Evolutionary conservation across 768 basidiomycete species (phyloP).

Genomic region (Terana coerulea): DNA sequence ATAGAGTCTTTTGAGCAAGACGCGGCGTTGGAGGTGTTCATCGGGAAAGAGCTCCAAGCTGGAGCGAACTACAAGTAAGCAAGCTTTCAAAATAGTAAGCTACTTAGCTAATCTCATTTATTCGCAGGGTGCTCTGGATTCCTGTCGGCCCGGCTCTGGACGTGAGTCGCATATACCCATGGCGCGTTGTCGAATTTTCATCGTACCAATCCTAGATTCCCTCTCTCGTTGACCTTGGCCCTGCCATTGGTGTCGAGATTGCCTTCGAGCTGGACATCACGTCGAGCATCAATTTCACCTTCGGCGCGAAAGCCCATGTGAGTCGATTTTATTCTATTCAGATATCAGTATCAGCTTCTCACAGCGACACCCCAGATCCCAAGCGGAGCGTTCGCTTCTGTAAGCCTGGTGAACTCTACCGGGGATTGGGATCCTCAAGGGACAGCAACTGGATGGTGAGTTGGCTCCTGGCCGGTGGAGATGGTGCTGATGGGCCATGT

Average conservation of each 20-base stretch:
- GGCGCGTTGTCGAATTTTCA: not conserved
- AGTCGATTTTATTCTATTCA: not conserved
- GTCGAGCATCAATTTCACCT: slow-evolving; percentile 6
- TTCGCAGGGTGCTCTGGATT: not conserved
- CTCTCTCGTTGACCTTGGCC: slow-evolving; percentile 3
- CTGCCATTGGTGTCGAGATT: slow-evolving; percentile 4
- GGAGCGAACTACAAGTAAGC: slow-evolving; percentile 5
- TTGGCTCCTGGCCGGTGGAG: not conserved
- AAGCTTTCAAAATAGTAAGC: not conserved
- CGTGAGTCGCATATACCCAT: not conserved
- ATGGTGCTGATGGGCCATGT: no score
- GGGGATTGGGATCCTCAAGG: slow-evolving; percentile 5
- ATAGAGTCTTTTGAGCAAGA: slow-evolving; percentile 7
- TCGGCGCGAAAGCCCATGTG: slow-evolving; percentile 7
- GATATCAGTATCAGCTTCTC: not conserved
- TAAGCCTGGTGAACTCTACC: slow-evolving; percentile 3
- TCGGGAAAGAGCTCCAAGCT: not conserved
- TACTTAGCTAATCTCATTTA: not conserved
- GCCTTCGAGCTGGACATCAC: slow-evolving; percentile 8
- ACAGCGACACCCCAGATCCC: not conserved
- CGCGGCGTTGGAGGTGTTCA: slow-evolving; percentile 2
- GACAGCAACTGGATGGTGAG: slow-evolving; percentile 5
- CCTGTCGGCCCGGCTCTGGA: not conserved
- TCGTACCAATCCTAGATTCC: not conserved
- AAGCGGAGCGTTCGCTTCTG: slow-evolving; percentile 7